These are phyloP conservation scores for Acorus gramineus DNA, from an alignment of 106 monocot genomes.

Conservation along the genomic window DNA sequence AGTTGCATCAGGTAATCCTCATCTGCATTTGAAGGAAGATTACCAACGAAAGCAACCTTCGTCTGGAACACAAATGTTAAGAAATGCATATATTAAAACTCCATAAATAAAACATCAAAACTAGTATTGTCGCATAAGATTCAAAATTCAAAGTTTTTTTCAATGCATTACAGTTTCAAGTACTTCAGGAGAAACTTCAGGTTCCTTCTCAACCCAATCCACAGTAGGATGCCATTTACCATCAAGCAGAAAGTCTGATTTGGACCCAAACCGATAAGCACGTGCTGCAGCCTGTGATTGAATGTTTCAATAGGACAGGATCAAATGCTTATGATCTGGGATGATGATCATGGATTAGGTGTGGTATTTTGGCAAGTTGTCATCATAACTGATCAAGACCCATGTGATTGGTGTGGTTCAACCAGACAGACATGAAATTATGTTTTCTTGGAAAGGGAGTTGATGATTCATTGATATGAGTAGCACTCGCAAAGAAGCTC, in stretches of 20 bases:
- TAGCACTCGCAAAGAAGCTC: too few species aligned
- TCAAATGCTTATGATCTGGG: slow-evolving; percentile 13
- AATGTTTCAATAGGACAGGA: slow-evolving; percentile 12
- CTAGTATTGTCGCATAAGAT: not conserved
- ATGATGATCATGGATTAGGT: slow-evolving; percentile 1
- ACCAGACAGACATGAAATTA: too few species aligned
- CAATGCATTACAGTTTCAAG: slow-evolving; percentile 21
- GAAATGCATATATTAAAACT: not conserved
- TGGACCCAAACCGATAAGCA: slow-evolving; percentile 26
- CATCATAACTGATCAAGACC: too few species aligned
- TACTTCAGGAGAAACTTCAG: slow-evolving; percentile 26
- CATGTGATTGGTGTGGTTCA: too few species aligned
- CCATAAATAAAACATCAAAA: not conserved
- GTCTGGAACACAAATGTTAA: slow-evolving; percentile 8
- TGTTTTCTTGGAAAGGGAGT: too few species aligned
- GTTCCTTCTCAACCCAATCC: slow-evolving; percentile 38
- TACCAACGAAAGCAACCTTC: slow-evolving; percentile 41
- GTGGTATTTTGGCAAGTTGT: too few species aligned
- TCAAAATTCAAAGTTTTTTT: not conserved
- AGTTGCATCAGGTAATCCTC: slow-evolving; percentile 23
- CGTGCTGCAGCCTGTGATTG: slow-evolving; percentile 47
- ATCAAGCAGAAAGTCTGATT: slow-evolving; percentile 28
- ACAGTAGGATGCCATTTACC: slow-evolving; percentile 26
- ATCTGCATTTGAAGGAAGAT: slow-evolving; percentile 27
- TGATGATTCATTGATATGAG: too few species aligned